A percentile compares a stretch with the other conserved stretches of the same genome.
Evolutionary conservation across 106 monocot species (phyloP).

Genomic region (Cymbidium sinense): DNA sequence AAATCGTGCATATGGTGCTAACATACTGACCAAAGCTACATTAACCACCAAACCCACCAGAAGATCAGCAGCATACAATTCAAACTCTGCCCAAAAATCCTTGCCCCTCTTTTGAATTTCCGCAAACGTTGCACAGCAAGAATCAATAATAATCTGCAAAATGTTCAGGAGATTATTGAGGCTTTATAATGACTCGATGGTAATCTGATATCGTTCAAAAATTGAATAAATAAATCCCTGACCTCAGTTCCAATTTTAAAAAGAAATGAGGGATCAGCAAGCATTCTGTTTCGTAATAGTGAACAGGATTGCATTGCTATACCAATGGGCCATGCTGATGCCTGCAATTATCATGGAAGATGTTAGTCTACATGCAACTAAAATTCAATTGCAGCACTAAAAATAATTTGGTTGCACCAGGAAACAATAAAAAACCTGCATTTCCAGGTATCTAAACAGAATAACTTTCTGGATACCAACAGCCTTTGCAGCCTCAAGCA

Average conservation of each 20-base stretch:
- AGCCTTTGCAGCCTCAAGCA: conserved; percentile 58
- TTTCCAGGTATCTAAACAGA: conserved; percentile 57
- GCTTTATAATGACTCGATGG: not conserved
- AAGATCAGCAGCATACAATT: conserved; percentile 76
- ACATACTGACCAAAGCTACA: conserved; percentile 64
- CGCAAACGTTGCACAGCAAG: conserved; percentile 79
- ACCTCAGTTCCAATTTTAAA: conserved; percentile 90
- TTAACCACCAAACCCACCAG: conserved; percentile 68
- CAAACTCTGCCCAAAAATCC: conserved; percentile 88
- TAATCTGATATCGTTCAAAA: not conserved
- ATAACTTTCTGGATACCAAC: conserved; percentile 63
- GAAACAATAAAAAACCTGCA: conserved; percentile 49
- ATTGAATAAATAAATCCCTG: conserved; percentile 1
- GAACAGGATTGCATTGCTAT: conserved; percentile 41
- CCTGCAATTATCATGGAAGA: conserved; percentile 17
- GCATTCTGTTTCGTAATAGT: conserved; percentile 61
- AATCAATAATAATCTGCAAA: conserved; percentile 63
- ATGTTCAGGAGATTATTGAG: not conserved
- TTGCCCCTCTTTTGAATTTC: conserved; percentile 86
- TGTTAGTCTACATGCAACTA: not conserved
- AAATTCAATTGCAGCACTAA: not conserved
- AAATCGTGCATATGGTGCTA: conserved; percentile 74
- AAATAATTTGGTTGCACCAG: not conserved
- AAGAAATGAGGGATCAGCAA: conserved; percentile 75
- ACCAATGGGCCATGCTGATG: conserved; percentile 53